Base-by-base conservation (phyloP, 331 rosid species). In the Arachis monticola region DNA sequence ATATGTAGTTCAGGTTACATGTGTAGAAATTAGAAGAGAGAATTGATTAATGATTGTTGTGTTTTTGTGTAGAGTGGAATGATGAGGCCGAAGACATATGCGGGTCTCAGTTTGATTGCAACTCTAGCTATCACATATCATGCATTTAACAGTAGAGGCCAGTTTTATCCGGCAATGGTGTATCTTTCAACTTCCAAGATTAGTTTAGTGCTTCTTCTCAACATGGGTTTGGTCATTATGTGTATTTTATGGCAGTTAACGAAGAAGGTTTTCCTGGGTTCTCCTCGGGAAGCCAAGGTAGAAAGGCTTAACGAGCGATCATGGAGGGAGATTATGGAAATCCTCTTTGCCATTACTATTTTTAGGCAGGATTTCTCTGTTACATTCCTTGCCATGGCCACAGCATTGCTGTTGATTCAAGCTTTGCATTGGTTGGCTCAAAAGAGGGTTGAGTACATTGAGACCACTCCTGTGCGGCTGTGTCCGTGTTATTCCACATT, bases 251-350 rank as follows among this genome's bases (percentile, higher is more conserved):
- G 40, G 40, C 40, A 35, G 40, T 35, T 35, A 35, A 35, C 40
- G 3, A 35, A 35, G 40, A 35, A 35, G 40, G 40, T 35, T 35
- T 35, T 35, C 40, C 40, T 35, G 40, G 40, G 40, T 35, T 35
- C 40, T 3, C 40, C 4, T 3, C 40, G 40, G 40, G 40, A 35
- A 35, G 40, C 40, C 40, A 3, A 35, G 40, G 40, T 35, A 35
- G 40, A 35, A 35, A 35, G 40, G 40, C 96, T 95, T 60, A 95
- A 95, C 51, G 99, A 95, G 83, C 99, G 92, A 46, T 95, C 96
- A 0, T 95, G 99, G 99, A 90, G 97, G 84, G 99, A 95, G 79
- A 87, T 95, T 79, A 95, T 90, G 99, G 99, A 95, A 73, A 95
- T 95, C 63, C 93, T 95, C 31, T 95, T 95, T 83, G 98, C 98